A percentile compares a stretch with the other conserved stretches of the same genome.
Conservation (phyloP, 805 yeast species). For the Yarrowia sp. region DNA sequence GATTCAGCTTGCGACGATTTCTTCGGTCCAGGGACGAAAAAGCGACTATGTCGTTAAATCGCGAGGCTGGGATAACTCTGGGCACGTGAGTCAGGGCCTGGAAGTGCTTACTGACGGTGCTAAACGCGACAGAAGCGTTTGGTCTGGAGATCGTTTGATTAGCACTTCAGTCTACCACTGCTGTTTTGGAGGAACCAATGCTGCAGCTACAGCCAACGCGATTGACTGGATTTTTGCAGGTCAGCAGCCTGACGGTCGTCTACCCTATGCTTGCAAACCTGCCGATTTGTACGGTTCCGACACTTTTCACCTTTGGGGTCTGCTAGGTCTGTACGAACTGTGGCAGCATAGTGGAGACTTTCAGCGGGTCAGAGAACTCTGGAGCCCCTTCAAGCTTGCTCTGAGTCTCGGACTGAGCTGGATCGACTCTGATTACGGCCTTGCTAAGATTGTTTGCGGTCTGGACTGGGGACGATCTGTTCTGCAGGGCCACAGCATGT, state of each 20-base stretch:
- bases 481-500: background rate
- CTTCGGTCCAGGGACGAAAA: background rate
- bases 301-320: constrained; percentile 4
- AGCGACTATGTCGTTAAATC: background rate
- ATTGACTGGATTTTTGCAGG: constrained; percentile 1
- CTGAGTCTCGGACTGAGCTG: background rate
- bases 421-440: background rate
- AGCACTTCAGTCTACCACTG: background rate
- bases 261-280: constrained; percentile 12
- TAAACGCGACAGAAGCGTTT: background rate
- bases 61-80: constrained; percentile 4
- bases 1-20: background rate
- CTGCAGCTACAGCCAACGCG: background rate
- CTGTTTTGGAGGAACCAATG: background rate
- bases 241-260: background rate
- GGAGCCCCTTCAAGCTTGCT: background rate
- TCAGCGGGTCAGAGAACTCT: background rate
- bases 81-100: constrained; percentile 1
- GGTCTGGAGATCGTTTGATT: constrained; percentile 3
- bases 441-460: background rate
- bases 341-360: constrained; percentile 5
- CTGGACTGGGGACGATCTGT: constrained; percentile 3
- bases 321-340: background rate
- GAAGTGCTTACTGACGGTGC: constrained; percentile 8
- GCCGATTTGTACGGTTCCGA: constrained; percentile 15